phyloP scores from a whole-genome alignment of 345 rosid species.

The Cardiospermum halicacabum region DNA sequence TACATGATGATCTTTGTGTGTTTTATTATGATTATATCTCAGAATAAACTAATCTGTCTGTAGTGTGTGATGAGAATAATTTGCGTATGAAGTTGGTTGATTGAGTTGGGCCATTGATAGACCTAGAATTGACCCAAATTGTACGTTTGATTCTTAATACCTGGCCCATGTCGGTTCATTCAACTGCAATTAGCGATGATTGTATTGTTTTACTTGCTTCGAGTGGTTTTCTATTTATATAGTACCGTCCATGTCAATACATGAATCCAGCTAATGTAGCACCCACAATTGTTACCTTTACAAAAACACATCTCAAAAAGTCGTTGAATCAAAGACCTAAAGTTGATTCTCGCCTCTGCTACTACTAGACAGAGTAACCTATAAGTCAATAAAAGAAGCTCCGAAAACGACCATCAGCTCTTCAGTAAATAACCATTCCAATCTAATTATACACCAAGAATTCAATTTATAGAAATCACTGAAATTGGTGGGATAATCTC shows the following conservation, averaged over 20 bases:
- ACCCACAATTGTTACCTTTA: not conserved
- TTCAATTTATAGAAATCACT: not conserved
- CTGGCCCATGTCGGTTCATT: too few species aligned
- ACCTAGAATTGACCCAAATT: too few species aligned
- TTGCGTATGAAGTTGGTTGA: too few species aligned
- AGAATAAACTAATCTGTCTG: not conserved
- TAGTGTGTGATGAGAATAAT: too few species aligned
- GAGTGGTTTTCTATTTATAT: not conserved
- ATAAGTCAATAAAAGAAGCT: not conserved
- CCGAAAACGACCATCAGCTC: not conserved
- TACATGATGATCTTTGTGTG: not conserved
- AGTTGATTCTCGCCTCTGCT: not conserved
- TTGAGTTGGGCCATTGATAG: too few species aligned
- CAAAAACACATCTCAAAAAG: not conserved
- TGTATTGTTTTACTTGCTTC: not conserved
- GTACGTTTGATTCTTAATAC: too few species aligned
- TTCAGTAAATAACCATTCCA: not conserved
- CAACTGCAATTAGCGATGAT: not conserved
- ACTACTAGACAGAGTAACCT: not conserved
- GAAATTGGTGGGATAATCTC: not conserved
- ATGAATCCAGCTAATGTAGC: not conserved
- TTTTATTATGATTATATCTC: not conserved
- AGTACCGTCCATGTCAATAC: not conserved
- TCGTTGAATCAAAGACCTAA: not conserved
- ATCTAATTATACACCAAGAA: not conserved